Base-by-base conservation (phyloP, 805 yeast genomes). In the Scheffersomyces spartinae region DNA sequence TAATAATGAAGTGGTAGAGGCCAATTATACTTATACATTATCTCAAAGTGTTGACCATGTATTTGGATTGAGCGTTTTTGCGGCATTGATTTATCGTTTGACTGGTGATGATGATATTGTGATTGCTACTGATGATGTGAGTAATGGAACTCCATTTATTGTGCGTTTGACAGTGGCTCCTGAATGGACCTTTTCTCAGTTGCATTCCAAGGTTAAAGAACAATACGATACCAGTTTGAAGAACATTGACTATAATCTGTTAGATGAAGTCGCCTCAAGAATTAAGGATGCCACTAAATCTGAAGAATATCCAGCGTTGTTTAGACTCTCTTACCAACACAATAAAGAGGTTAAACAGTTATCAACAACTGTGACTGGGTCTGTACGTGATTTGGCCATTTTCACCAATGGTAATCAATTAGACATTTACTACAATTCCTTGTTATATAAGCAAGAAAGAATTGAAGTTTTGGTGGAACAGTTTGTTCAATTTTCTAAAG, bases 61-160 rank as follows among this genome's bases (percentile, higher is more conserved):
- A 43, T 59, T 68, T 9, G 74, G 75, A 1, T 59, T 83, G 33
- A 59, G 94, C 10, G 69, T 69, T 1, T 81, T 75, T 54, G 71
- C 78, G 13, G 71, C 78, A 1, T 62, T 88, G 30, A 64, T 83
- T 19, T 77, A 69, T 51, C 65, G 97, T 44, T 59, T 83, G 24
- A 79, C 95, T 2, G 97, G 96, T 13, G 97, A 88, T 47, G 96
- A 88, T 37, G 96, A 88, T 42, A 75, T 91, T 26, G 75, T 79
- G n/a, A 56, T 88, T 33, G 85, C 86, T n/a, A 74, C 85, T 0
- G 73, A 77, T 38, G 49, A 66, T 14, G 38, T 52, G 3, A 49
- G 50, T 5, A 42, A 54, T 20, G 47, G 45, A 9, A 53, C 57
- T 26, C 71, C 71, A 15, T 68, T 74, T 36, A 74, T 82, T 10